Evolutionary conservation across 129 eudicot genomes (phyloP).

Genomic region (Flaveria robusta): DNA sequence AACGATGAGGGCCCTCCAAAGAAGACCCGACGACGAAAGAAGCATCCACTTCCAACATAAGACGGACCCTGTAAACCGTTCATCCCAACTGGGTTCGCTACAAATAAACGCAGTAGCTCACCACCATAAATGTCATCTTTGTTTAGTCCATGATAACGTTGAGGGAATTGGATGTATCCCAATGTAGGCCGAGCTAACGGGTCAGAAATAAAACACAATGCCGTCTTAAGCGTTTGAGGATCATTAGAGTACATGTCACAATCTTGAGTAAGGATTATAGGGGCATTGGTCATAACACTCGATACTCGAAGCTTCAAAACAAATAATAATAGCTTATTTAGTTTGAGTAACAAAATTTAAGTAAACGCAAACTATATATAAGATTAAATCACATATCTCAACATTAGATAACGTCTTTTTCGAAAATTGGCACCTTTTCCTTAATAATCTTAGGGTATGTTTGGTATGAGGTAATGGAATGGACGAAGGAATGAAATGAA

Average conservation of each 20-base stretch:
- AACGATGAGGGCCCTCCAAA: conserved; percentile 62
- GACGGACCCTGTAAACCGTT: conserved; percentile 76
- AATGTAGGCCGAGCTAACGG: conserved; percentile 38
- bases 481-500: too few relatives aligned
- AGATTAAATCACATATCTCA: neutral
- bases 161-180: conserved; percentile 77
- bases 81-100: conserved; percentile 62
- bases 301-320: conserved; percentile 75
- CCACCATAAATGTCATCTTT: conserved; percentile 69
- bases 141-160: conserved; percentile 64
- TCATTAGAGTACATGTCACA: conserved; percentile 90
- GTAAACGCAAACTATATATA: neutral
- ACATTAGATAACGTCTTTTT: too few relatives aligned
- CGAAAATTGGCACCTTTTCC: neutral
- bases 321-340: neutral
- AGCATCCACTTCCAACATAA: conserved; percentile 76
- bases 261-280: conserved; percentile 60
- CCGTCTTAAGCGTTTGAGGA: conserved; percentile 59
- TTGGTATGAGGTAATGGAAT: too few relatives aligned
- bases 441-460: too few relatives aligned
- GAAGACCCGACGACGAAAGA: conserved; percentile 69
- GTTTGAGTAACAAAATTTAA: neutral
- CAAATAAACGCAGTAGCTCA: conserved; percentile 52
- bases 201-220: conserved; percentile 59
- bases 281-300: conserved; percentile 62